A percentile compares a stretch with the other conserved stretches of the same genome.
phyloP scores from a whole-genome alignment of 2,329 filamentous ascomycete genomes.

The Xylaria sp. region DNA sequence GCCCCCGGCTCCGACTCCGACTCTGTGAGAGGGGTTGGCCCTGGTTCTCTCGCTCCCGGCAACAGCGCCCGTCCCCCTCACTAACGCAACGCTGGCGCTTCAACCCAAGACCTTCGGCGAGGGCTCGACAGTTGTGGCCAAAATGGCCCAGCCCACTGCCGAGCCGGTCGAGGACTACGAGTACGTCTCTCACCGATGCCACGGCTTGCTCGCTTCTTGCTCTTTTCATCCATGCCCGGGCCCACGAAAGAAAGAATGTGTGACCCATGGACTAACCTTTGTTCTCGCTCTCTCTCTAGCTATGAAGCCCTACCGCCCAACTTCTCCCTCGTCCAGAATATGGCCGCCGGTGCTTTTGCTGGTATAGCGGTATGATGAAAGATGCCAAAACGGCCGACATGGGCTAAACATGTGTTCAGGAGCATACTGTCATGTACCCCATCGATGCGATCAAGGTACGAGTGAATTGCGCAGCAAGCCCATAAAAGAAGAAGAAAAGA shows the following conservation, averaged over 20 bases:
- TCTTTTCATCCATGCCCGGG: background rate
- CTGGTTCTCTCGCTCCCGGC: slow-evolving; percentile 28
- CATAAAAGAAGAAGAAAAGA: background rate
- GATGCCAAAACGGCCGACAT: background rate
- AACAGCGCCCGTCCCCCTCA: slow-evolving; percentile 23
- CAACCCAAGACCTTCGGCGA: slow-evolving; percentile 70
- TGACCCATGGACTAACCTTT: slow-evolving; percentile 10
- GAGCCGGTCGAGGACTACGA: slow-evolving; percentile 74
- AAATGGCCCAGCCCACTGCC: slow-evolving; percentile 75
- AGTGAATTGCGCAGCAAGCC: slow-evolving; percentile 38
- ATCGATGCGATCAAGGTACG: slow-evolving; percentile 96
- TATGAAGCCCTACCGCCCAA: slow-evolving; percentile 96
- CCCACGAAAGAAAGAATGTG: background rate
- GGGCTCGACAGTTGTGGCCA: slow-evolving; percentile 74
- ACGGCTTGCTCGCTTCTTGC: background rate
- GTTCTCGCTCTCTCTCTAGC: slow-evolving; percentile 52
- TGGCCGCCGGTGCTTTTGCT: slow-evolving; percentile 95
- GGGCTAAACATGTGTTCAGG: slow-evolving; percentile 62
- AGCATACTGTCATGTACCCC: slow-evolving; percentile 99
- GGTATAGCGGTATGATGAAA: slow-evolving; percentile 80
- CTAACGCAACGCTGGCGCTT: slow-evolving; percentile 70
- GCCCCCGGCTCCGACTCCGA: background rate
- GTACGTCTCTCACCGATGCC: slow-evolving; percentile 57
- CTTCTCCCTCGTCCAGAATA: slow-evolving; percentile 93
- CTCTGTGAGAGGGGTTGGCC: slow-evolving; percentile 12